Evolutionary conservation across 2,329 filamentous ascomycete genomes (phyloP).

Genomic region (Venturia asperata): DNA sequence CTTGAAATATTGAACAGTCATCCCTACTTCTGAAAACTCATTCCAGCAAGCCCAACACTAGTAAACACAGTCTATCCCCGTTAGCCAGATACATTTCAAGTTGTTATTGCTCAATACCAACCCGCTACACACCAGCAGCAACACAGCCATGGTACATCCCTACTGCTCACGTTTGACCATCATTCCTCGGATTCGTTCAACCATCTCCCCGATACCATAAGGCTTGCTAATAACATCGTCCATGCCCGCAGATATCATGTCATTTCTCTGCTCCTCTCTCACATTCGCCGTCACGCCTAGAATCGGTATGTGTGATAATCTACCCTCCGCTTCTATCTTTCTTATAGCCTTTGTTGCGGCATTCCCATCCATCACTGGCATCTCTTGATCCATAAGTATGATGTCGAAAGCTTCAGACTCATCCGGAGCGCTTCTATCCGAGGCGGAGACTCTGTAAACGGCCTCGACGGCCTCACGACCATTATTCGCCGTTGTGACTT

Average conservation of each 20-base stretch:
- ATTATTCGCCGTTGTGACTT: conserved; percentile 28
- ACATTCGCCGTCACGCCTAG: conserved; percentile 20
- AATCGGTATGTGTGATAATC: conserved; percentile 18
- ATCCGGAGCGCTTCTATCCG: neutral
- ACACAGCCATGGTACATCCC: neutral
- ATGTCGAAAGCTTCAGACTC: conserved; percentile 7
- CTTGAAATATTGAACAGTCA: neutral
- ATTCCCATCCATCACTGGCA: conserved; percentile 20
- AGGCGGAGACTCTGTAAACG: neutral
- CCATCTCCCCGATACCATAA: conserved; percentile 29
- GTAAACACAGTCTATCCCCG: too few relatives aligned
- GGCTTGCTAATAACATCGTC: conserved; percentile 28
- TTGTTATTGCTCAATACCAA: too few relatives aligned
- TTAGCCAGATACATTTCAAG: too few relatives aligned
- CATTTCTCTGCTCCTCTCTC: conserved; percentile 17
- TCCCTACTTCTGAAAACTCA: neutral
- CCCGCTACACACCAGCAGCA: neutral
- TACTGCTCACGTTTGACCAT: neutral
- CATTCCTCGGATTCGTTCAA: conserved; percentile 16
- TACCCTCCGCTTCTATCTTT: conserved; percentile 16
- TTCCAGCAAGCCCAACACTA: neutral
- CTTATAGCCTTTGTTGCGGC: conserved; percentile 17
- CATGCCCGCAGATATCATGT: conserved; percentile 17
- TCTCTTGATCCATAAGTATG: conserved; percentile 20
- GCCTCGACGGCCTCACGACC: conserved; percentile 26